Conservation (phyloP, 163 green algal genomes). For the Scenedesmus sp. region DNA sequence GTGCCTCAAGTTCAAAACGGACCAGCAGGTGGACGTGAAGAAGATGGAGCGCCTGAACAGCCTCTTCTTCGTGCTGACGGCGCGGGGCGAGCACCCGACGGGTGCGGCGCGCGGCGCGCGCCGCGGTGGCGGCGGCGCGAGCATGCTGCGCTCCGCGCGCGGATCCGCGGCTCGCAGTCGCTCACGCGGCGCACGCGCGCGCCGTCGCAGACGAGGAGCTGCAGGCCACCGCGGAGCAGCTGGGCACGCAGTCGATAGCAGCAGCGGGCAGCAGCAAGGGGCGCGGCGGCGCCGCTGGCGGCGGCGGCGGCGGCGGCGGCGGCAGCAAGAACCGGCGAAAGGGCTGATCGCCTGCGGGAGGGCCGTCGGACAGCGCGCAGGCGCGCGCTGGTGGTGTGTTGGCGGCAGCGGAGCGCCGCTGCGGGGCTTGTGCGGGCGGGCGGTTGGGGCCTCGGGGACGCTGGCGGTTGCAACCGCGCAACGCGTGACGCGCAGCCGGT, state of each 20-base stretch:
- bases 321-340: slow-evolving; percentile 16
- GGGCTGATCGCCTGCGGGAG: too few species aligned
- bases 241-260: slow-evolving; percentile 33
- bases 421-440: too few species aligned
- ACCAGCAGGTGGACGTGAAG: slow-evolving; percentile 88
- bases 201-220: slow-evolving; percentile 32
- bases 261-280: slow-evolving; percentile 23
- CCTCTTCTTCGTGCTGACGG: slow-evolving; percentile 89
- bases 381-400: too few species aligned
- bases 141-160: neutral
- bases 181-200: too few species aligned
- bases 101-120: slow-evolving; percentile 37
- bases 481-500: too few species aligned
- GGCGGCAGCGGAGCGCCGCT: too few species aligned
- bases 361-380: too few species aligned
- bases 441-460: too few species aligned
- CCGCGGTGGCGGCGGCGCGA: neutral
- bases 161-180: too few species aligned
- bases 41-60: slow-evolving; percentile 90
- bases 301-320: neutral
- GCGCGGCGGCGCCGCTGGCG: neutral
- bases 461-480: too few species aligned
- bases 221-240: slow-evolving; percentile 28
- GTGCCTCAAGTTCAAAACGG: slow-evolving; percentile 92
- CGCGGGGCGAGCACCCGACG: slow-evolving; percentile 60